phyloP scores from a whole-genome alignment of 176 grass and related monocot species.

The Otatea glauca region DNA sequence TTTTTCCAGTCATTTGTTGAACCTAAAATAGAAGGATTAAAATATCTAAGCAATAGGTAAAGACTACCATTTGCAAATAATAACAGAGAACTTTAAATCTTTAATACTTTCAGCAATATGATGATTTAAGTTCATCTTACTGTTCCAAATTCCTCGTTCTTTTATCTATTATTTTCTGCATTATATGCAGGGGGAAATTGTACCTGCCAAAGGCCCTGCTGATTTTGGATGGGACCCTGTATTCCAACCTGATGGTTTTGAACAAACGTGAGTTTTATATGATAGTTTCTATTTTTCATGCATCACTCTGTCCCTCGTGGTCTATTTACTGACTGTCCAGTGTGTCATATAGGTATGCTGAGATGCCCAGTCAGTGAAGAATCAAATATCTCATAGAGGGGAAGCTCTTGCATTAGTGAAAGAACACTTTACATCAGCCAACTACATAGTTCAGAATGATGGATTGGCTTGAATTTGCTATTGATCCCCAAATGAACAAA shows the following conservation, averaged over 20 bases:
- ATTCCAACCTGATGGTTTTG: constrained; percentile 90
- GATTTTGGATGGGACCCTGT: constrained; percentile 71
- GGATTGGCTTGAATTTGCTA: constrained; percentile 40
- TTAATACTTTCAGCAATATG: too few relatives aligned
- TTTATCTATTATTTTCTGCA: too few relatives aligned
- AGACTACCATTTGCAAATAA: too few relatives aligned
- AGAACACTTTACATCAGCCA: constrained; percentile 76
- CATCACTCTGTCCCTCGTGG: neutral
- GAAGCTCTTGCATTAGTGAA: constrained; percentile 85
- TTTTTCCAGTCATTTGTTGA: neutral
- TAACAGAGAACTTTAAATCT: too few relatives aligned
- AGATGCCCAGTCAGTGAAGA: constrained; percentile 91
- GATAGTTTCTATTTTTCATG: neutral
- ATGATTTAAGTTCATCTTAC: too few relatives aligned
- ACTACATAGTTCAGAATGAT: constrained; percentile 57
- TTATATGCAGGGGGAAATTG: constrained; percentile 73
- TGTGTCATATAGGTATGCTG: constrained; percentile 73
- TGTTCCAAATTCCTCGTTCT: too few relatives aligned
- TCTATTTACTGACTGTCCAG: neutral
- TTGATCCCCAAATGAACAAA: neutral
- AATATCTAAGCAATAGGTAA: too few relatives aligned
- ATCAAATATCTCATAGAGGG: constrained; percentile 87
- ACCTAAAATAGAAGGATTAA: neutral
- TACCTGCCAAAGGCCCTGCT: constrained; percentile 45
- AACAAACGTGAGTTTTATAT: constrained; percentile 67